Evolutionary conservation across 352 stramenopile genomes (phyloP), one percentile per base, ranked within the genome.

Genomic region (Phytophthora pini): DNA sequence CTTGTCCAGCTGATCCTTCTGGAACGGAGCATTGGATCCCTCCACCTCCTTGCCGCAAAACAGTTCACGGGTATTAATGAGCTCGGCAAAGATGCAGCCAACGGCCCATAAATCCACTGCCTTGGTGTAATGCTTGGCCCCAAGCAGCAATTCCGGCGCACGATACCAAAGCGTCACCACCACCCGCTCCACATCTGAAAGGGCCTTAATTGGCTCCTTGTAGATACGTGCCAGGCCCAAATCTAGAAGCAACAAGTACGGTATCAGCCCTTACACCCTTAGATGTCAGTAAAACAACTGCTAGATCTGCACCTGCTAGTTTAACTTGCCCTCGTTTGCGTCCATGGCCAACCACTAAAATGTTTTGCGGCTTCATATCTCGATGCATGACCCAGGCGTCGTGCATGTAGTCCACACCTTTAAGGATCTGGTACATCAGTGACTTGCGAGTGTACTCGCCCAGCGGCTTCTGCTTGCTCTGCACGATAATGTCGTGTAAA

Each of bases 81-180:
- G 76, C 76, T 99, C 95, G 3, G 87, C 97, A 38, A 99, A 96
- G 71, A 99, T 98, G 62, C 96, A 99, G 13, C 97, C 97, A 0
- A 97, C 89, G 7, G 92, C 94, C 96, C 96, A 99, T 66, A 99
- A 89, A 68, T 99, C 97, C n/a, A 99, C 93, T 9, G 92, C 81
- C 44, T 95, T 93, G 15, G 92, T 97, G 72, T 99, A 99, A 58
- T 96, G 83, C 56, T 94, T 92, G 13, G 87, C 86, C 15, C 96
- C 97, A 1, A 98, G 70, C 29, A 99, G 73, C 26, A 99, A 80
- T 74, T 99, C 97, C 1, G 95, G 95, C 6, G 95, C 94, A 9
- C 96, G 85, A 60, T 99, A 99, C 97, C 95, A 98, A 5, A 99
- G 80, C 27, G 95, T 99, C 52, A 99, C 97, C 15, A 99, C 97